Evolutionary conservation across 23 red algal species (phyloP), one percentile per base, ranked within the genome.

Genomic region (Gracilaria gracilis): DNA sequence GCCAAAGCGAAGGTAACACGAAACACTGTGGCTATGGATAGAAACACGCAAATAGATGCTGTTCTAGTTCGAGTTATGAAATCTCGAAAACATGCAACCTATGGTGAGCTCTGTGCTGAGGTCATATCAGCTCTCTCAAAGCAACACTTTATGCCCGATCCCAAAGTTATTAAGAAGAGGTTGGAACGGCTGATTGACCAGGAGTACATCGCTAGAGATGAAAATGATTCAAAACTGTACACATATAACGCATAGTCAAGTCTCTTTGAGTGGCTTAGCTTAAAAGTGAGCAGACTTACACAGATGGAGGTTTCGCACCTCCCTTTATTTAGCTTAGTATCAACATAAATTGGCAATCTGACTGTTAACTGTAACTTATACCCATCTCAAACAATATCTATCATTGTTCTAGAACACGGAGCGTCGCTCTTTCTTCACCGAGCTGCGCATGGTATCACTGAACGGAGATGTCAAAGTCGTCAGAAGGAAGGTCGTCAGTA

Each of bases 11-110:
- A 59, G 14, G 81, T 77, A 25, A 73, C 83, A 13, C 47, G 69
- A 55, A 64, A 84, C 32, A 71, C 42, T 57, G 96, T 93, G 57
- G 79, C 81, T 25, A 83, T 93, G 39, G 96, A 98, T 64, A 87
- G 93, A 24, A 92, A 89, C 36, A 91, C 92, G 46, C 96, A 94
- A 84, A 88, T 98, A 54, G 96, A 98, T 84, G 93, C 94, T 16
- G 96, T 89, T 3, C 79, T 98, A 54, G 96, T 98, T 59, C 89
- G 93, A 27, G 84, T 98, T 15, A 95, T 98, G 96, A 98, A 98
- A 78, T 46, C 72, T n/a, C 83, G 80, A 36, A 81, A 77, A 29
- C 49, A 79, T 35, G 40, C 87, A 33, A 80, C 35, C 21, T 88
- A 98, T 46, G 64, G 57, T 47, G 80, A 91, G 19, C 80, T 98